phyloP scores from a whole-genome alignment of 257 asterid species.

The Pogostemon cablin region DNA sequence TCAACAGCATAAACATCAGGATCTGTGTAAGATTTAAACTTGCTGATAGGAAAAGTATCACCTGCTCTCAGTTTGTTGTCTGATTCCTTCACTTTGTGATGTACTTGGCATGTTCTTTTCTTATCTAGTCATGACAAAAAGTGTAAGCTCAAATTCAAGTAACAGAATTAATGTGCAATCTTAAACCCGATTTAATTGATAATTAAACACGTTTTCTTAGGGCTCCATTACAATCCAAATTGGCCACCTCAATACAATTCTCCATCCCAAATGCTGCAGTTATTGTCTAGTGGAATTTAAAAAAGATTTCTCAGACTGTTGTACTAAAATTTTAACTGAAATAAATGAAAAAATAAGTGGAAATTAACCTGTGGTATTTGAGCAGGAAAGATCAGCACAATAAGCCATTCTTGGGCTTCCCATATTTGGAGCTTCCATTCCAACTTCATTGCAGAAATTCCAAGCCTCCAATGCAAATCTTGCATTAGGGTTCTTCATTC shows the following conservation, averaged over 20 bases:
- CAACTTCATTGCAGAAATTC: constrained; percentile 95
- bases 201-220: too few species aligned
- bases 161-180: background rate
- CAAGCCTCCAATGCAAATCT: constrained; percentile 88
- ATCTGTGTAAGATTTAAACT: constrained; percentile 47
- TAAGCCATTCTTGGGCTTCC: constrained; percentile 93
- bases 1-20: constrained; percentile 75
- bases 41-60: constrained; percentile 51
- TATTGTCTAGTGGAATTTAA: too few species aligned
- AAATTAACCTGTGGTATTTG: constrained; percentile 44
- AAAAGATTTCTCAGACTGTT: too few species aligned
- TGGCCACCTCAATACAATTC: too few species aligned
- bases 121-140: constrained; percentile 31
- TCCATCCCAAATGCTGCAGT: too few species aligned
- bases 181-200: too few species aligned
- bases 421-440: constrained; percentile 69
- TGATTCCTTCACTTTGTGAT: constrained; percentile 61
- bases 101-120: constrained; percentile 49
- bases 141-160: constrained; percentile 21
- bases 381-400: constrained; percentile 70
- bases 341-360: background rate
- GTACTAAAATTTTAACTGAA: background rate
- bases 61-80: constrained; percentile 71
- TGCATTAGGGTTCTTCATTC: constrained; percentile 77
- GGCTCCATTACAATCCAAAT: too few species aligned